Percentiles rank a stretch among this genome's conserved stretches.
These are phyloP conservation scores for Candolleomyces aberdarensis DNA, from an alignment of 768 basidiomycete species.

Conservation along the genomic window DNA sequence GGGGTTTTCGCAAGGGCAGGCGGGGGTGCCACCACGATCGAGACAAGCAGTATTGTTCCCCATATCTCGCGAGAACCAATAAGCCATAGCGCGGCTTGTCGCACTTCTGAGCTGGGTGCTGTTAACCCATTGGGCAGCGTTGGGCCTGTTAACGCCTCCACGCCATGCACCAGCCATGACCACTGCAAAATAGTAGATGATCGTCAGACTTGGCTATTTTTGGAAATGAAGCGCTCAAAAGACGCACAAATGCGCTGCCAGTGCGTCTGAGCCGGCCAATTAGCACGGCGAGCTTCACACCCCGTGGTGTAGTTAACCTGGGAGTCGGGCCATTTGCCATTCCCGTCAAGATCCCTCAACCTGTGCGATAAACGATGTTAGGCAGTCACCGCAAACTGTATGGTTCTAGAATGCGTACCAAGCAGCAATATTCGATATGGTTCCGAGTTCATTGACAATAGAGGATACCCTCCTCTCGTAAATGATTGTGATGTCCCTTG, in stretches of 20 bases:
- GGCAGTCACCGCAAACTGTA: too few relatives aligned
- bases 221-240: conserved; percentile 10
- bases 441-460: conserved; percentile 6
- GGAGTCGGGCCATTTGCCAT: conserved; percentile 52
- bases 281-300: conserved; percentile 58
- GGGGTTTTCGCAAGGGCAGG: conserved; percentile 55
- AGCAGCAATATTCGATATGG: conserved; percentile 30
- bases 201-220: neutral
- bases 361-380: conserved; percentile 21
- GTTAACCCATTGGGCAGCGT: conserved; percentile 40
- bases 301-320: conserved; percentile 63
- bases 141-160: conserved; percentile 36
- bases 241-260: conserved; percentile 49
- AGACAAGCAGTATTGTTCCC: conserved; percentile 46
- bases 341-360: conserved; percentile 43
- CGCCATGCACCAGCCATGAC: conserved; percentile 57
- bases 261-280: conserved; percentile 66
- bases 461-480: neutral
- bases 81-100: conserved; percentile 53
- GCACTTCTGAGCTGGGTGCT: conserved; percentile 35
- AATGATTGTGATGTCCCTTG: neutral
- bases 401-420: conserved; percentile 27
- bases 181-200: conserved; percentile 26
- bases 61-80: conserved; percentile 64
- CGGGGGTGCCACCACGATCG: conserved; percentile 46